A percentile compares a stretch with the other conserved stretches of the same genome.
phyloP scores from a whole-genome alignment of 345 rosid genomes.

The Acer campestre region DNA sequence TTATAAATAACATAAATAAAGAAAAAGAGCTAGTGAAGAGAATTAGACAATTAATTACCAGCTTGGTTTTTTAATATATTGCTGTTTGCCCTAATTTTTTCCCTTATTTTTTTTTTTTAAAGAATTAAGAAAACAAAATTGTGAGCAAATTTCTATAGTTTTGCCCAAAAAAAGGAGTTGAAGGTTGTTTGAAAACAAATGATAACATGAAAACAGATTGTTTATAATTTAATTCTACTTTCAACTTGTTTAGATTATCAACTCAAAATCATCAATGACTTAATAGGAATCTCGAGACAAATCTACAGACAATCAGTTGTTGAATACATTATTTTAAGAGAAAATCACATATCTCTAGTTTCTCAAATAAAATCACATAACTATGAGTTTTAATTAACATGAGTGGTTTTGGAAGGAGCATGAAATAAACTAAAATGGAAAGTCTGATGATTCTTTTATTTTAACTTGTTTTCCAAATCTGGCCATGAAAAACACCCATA shows the following conservation, averaged over 20 bases:
- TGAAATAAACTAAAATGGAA: slow-evolving; percentile 14
- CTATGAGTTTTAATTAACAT: neutral
- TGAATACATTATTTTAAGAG: neutral
- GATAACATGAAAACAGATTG: neutral
- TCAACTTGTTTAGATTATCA: neutral
- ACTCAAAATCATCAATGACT: slow-evolving; percentile 6
- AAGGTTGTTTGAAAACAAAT: neutral
- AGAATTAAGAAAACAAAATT: neutral
- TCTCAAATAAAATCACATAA: neutral
- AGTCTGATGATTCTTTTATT: neutral
- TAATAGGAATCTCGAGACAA: slow-evolving; percentile 7
- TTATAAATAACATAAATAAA: no score
- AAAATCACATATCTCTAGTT: neutral
- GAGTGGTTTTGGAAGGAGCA: neutral
- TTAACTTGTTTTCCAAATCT: neutral
- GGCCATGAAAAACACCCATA: neutral
- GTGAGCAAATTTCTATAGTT: neutral
- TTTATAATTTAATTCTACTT: neutral
- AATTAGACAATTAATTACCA: no score
- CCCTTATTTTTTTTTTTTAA: no score
- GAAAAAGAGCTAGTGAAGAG: no score
- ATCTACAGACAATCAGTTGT: neutral
- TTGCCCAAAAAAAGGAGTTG: neutral
- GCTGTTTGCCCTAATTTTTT: no score
- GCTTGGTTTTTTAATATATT: no score